phyloP scores from a whole-genome alignment of 208 protist species.

The Wallacemonas collosoma region DNA sequence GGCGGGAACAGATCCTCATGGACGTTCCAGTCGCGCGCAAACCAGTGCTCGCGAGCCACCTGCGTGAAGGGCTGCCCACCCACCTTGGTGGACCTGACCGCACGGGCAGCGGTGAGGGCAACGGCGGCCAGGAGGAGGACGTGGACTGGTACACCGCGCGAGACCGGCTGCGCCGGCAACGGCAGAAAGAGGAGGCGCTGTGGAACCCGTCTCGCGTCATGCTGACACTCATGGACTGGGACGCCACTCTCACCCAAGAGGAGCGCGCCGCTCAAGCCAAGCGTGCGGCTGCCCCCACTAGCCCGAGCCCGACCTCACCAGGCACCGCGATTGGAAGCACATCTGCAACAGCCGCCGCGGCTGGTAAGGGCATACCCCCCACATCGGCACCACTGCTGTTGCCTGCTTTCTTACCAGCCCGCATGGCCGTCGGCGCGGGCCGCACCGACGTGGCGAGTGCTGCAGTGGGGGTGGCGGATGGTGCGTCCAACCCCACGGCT shows the following conservation, averaged over 20 bases:
- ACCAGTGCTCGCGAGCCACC: constrained; percentile 1
- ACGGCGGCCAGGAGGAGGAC: constrained; percentile 9
- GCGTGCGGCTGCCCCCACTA: neutral
- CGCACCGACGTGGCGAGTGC: neutral
- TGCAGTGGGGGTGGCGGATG: neutral
- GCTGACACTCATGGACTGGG: constrained; percentile 81
- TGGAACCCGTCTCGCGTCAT: constrained; percentile 75
- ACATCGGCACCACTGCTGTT: neutral
- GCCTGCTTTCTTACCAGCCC: neutral
- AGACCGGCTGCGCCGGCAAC: constrained; percentile 36
- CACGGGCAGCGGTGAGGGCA: neutral
- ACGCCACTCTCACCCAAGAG: constrained; percentile 20
- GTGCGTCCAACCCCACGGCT: neutral
- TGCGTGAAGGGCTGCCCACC: constrained; percentile 7
- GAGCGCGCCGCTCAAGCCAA: constrained; percentile 8
- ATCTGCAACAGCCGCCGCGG: neutral
- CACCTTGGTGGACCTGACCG: neutral
- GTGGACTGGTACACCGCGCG: constrained; percentile 58
- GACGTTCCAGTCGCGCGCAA: constrained; percentile 15
- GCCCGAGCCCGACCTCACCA: neutral
- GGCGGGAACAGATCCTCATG: constrained; percentile 32
- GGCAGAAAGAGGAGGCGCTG: constrained; percentile 38
- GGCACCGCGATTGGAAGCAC: neutral
- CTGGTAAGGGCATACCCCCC: too few species aligned
- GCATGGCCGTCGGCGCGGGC: neutral